Base-by-base conservation (phyloP, 768 basidiomycete species). In the Peribolospora baueri region DNA sequence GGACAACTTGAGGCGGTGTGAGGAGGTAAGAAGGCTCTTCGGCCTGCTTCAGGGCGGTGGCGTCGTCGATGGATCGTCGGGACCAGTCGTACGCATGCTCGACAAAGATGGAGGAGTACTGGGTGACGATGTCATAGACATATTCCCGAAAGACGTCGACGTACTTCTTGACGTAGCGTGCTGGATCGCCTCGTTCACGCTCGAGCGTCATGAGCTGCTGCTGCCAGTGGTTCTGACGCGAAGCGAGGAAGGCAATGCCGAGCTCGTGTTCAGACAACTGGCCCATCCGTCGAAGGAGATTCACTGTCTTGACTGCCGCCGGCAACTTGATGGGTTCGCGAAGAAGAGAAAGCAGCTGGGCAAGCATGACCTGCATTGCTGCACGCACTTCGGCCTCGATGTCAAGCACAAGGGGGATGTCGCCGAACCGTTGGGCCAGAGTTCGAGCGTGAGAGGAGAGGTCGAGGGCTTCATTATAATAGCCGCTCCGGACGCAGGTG, bases 61-160 rank as follows among this genome's bases (percentile, higher is more conserved):
- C 25, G 25, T 25, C 25, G 25, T 25, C 25, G 25, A 25, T 25
- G 25, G 25, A 25, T 25, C 25, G 25, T 25, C 25, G 25, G 25
- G 25, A 25, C 25, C 25, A 25, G 25, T 25, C 25, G 25, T 25
- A 25, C 25, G 25, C 25, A 25, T 25, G 54, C 48, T 85, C 82
- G 42, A 88, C 76, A 67, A 95, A 91, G 59, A 93, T 87, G 45
- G 85, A 79, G 3, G 80, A 75, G 62, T 79, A 93, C 64, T 91
- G 87, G 11, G 82, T 82, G 61, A 91, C 74, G 66, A 90, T 77
- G 66, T 95, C 87, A 69, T 90, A 83, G 25, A 86, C 82, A 49
- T 83, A 80, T 68, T 95, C 90, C 53, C 88, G 73, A 80, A 90
- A 93, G 8, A 79, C 68, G 63, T 91, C 90, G 59, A 91, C 77